A percentile compares a stretch with the other conserved stretches of the same genome.
These are phyloP conservation scores for Cladosporium oxysporum DNA, from an alignment of 2,329 filamentous ascomycete species.

Conservation along the genomic window DNA sequence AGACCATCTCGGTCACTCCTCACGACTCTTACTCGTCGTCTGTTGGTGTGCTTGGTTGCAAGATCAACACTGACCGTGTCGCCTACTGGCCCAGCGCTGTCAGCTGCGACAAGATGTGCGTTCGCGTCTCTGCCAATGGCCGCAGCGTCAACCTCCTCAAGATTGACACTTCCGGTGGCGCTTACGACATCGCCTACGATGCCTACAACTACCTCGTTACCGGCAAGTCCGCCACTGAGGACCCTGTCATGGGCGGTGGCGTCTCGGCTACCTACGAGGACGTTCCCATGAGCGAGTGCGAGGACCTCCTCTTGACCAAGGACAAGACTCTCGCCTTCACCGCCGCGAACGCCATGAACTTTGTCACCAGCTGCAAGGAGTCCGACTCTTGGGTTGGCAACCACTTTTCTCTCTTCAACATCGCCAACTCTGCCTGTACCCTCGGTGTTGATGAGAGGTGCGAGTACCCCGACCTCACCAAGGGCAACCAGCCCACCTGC, in stretches of 20 bases:
- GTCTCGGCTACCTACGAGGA: constrained; percentile 55
- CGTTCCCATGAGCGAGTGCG: constrained; percentile 52
- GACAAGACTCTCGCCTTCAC: constrained; percentile 56
- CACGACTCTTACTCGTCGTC: constrained; percentile 60
- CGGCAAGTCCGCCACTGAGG: constrained; percentile 50
- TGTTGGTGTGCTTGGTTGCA: constrained; percentile 61
- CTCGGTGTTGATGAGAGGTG: constrained; percentile 35
- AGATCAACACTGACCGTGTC: constrained; percentile 61
- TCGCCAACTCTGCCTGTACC: constrained; percentile 48
- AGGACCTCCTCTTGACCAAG: constrained; percentile 47
- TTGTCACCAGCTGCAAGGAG: constrained; percentile 47
- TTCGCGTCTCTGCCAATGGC: constrained; percentile 53
- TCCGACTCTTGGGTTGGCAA: constrained; percentile 55
- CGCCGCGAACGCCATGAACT: constrained; percentile 61
- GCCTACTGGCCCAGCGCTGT: constrained; percentile 61
- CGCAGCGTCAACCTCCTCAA: constrained; percentile 59
- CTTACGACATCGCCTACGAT: constrained; percentile 62
- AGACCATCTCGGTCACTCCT: constrained; percentile 47
- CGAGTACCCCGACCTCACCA: constrained; percentile 28
- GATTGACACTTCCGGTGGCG: constrained; percentile 58
- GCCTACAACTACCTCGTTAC: constrained; percentile 61
- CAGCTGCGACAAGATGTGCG: constrained; percentile 59
- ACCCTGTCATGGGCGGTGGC: constrained; percentile 53
- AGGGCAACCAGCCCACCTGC: constrained; percentile 35
- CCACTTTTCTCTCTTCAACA: constrained; percentile 54